Evolutionary conservation across 2,329 filamentous ascomycete species (phyloP).

Genomic region (Diatrype stigma): DNA sequence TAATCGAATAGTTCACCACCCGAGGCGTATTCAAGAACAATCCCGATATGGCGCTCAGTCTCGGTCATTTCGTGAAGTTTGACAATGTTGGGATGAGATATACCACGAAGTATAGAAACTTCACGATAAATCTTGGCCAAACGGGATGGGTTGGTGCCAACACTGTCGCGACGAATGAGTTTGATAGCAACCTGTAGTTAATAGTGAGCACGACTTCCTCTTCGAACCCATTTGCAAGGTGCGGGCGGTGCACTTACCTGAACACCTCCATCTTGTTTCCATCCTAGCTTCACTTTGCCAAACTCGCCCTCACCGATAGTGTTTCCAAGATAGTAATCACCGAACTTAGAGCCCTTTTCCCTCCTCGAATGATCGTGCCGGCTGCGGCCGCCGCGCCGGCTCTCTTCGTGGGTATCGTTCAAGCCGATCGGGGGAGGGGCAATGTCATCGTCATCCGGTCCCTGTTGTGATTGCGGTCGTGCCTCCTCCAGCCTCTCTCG

Average conservation of each 20-base stretch:
- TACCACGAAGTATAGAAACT: slow-evolving; percentile 81
- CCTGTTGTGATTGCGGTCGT: slow-evolving; percentile 35
- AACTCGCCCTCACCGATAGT: slow-evolving; percentile 98
- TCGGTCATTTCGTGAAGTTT: slow-evolving; percentile 97
- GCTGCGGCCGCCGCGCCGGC: slow-evolving; percentile 48
- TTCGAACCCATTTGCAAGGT: background rate
- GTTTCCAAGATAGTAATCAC: slow-evolving; percentile 92
- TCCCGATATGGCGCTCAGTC: slow-evolving; percentile 94
- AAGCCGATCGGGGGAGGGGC: slow-evolving; percentile 41
- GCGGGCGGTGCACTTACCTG: slow-evolving; percentile 48
- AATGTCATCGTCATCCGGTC: slow-evolving; percentile 33
- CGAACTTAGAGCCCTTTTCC: slow-evolving; percentile 82
- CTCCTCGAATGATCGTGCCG: slow-evolving; percentile 56
- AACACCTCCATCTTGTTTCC: slow-evolving; percentile 92
- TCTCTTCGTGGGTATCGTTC: slow-evolving; percentile 39
- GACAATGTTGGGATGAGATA: slow-evolving; percentile 95
- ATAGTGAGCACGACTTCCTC: slow-evolving; percentile 10
- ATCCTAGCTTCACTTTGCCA: slow-evolving; percentile 96
- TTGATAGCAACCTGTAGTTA: slow-evolving; percentile 81
- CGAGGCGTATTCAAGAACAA: slow-evolving; percentile 96
- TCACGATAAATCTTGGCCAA: slow-evolving; percentile 97
- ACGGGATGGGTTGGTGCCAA: slow-evolving; percentile 83
- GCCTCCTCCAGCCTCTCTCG: slow-evolving; percentile 65
- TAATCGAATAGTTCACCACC: slow-evolving; percentile 98
- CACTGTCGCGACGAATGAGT: slow-evolving; percentile 80